A percentile compares a stretch with the other conserved stretches of the same genome.
Conservation (phyloP, 2,329 filamentous ascomycete species). For the Ophiognomonia clavigignenti-juglandacearum region DNA sequence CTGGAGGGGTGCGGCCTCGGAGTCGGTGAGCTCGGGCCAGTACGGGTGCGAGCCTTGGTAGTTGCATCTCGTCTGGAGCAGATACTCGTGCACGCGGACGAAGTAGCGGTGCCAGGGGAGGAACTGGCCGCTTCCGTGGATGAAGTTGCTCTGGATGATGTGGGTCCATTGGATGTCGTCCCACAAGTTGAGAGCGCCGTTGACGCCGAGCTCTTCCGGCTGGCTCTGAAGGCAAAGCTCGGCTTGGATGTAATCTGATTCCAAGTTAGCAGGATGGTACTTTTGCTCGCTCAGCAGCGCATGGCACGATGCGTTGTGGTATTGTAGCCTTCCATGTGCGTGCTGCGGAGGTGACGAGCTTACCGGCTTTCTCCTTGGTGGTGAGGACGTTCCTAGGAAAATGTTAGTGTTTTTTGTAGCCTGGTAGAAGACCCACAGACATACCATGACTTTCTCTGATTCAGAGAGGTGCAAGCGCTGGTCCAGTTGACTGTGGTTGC, state of each 20-base stretch:
- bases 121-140: slow-evolving; percentile 25
- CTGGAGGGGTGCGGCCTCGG: slow-evolving; percentile 16
- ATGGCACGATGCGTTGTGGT: neutral
- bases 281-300: no score
- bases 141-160: slow-evolving; percentile 14
- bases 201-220: neutral
- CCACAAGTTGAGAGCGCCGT: neutral
- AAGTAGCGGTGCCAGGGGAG: slow-evolving; percentile 31
- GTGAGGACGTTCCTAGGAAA: neutral
- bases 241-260: slow-evolving; percentile 1
- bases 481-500: neutral
- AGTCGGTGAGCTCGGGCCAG: slow-evolving; percentile 24
- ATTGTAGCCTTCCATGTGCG: neutral
- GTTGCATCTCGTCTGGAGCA: slow-evolving; percentile 26
- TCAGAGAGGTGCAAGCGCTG: neutral
- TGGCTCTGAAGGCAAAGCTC: slow-evolving; percentile 5
- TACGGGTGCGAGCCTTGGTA: slow-evolving; percentile 29
- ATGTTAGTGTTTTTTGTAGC: neutral
- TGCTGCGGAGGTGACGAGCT: neutral
- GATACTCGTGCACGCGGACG: slow-evolving; percentile 25
- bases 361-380: neutral
- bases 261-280: neutral
- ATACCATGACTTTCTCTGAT: neutral
- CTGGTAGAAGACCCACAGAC: neutral
- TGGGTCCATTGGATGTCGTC: slow-evolving; percentile 8